Percentiles rank a stretch among this genome's conserved stretches.
These are phyloP conservation scores for Psilocybe cyanescens DNA, from an alignment of 768 basidiomycete species.

Conservation along the genomic window DNA sequence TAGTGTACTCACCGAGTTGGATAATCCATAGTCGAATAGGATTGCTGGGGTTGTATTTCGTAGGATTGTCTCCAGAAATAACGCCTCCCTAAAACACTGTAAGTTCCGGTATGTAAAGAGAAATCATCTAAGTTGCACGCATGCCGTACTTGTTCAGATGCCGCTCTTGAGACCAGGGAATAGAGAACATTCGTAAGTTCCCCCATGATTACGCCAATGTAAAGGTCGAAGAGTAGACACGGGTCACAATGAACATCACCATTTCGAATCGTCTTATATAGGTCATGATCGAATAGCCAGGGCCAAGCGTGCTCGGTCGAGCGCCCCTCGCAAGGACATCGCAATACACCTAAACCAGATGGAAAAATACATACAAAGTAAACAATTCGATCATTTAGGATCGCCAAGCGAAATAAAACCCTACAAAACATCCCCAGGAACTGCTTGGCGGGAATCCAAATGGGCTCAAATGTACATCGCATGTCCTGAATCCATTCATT, in stretches of 20 bases:
- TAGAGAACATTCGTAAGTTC: slow-evolving; percentile 42
- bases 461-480: neutral
- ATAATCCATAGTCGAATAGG: slow-evolving; percentile 81
- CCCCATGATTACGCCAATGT: slow-evolving; percentile 42
- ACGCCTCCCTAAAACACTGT: slow-evolving; percentile 58
- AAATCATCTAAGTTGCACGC: neutral
- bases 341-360: neutral
- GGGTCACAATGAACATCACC: slow-evolving; percentile 1
- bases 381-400: slow-evolving; percentile 1
- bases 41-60: slow-evolving; percentile 59
- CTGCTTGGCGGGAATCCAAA: neutral
- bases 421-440: neutral
- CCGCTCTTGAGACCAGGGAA: slow-evolving; percentile 46
- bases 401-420: neutral
- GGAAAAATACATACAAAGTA: slow-evolving; percentile 8
- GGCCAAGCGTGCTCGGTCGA: neutral
- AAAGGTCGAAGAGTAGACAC: slow-evolving; percentile 6
- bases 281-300: slow-evolving; percentile 2
- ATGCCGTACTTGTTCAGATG: slow-evolving; percentile 47
- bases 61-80: slow-evolving; percentile 77
- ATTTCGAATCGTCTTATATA: slow-evolving; percentile 11
- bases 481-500: neutral
- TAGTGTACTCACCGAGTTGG: slow-evolving; percentile 59
- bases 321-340: neutral
- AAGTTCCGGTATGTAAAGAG: neutral